phyloP scores from a whole-genome alignment of 75 land plant species.

The Cunninghamia lanceolata region DNA sequence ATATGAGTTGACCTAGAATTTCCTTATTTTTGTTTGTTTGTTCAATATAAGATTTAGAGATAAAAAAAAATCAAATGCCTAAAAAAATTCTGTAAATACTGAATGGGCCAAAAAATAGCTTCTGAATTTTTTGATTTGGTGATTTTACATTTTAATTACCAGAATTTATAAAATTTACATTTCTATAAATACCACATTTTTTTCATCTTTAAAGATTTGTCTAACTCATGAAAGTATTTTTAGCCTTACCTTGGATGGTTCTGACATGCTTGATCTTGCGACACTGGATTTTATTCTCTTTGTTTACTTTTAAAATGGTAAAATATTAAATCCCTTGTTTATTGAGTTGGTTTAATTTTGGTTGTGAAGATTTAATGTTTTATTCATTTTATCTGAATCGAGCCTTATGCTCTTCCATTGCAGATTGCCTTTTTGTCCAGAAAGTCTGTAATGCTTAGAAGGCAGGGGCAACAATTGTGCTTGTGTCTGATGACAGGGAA shows the following conservation, averaged over 20 bases:
- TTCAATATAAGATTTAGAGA: background rate
- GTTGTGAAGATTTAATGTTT: too few relatives aligned
- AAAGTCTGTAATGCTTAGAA: constrained; percentile 59
- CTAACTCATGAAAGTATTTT: background rate
- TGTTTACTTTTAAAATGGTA: background rate
- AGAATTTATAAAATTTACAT: too few relatives aligned
- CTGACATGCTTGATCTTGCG: background rate
- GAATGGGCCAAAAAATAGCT: background rate
- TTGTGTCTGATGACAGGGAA: constrained; percentile 49
- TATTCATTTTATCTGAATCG: background rate
- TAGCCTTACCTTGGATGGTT: background rate
- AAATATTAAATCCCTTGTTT: background rate
- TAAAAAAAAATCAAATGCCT: background rate
- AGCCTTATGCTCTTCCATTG: background rate
- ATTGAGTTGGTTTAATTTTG: too few relatives aligned
- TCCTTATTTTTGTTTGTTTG: background rate
- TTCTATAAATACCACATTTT: background rate
- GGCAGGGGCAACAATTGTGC: constrained; percentile 61
- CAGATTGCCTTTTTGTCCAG: constrained; percentile 66
- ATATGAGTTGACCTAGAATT: background rate
- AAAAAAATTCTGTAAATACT: too few relatives aligned
- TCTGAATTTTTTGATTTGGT: background rate
- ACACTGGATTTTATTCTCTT: background rate
- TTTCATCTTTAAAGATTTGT: background rate
- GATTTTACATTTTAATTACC: background rate